Evolutionary conservation across 75 land plant genomes (phyloP).

Genomic region (Cryptomeria japonica): DNA sequence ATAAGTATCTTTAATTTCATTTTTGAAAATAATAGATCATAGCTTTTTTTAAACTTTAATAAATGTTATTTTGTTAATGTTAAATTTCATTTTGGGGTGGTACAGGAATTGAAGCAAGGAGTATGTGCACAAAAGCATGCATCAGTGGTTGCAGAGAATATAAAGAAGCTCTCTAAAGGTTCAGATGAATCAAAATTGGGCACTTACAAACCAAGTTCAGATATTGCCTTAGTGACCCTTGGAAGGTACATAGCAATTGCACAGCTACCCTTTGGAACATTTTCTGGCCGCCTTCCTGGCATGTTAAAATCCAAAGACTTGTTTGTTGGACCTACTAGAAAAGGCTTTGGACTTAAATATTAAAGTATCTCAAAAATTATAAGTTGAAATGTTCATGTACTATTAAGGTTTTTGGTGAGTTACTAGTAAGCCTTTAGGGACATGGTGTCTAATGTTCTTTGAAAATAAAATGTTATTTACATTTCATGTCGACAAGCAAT

Average conservation of each 20-base stretch:
- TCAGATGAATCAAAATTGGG: constrained; percentile 33
- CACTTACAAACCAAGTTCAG: constrained; percentile 39
- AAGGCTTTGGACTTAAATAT: constrained; percentile 48
- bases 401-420: too few species aligned
- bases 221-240: constrained; percentile 65
- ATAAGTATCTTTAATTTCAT: too few species aligned
- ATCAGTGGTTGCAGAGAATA: constrained; percentile 50
- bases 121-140: constrained; percentile 65
- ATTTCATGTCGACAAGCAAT: too few species aligned
- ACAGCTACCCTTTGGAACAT: constrained; percentile 52
- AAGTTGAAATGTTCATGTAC: too few species aligned
- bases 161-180: constrained; percentile 46
- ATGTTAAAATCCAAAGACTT: constrained; percentile 68
- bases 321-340: constrained; percentile 68
- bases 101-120: constrained; percentile 87
- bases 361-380: not conserved
- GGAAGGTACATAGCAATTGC: constrained; percentile 67
- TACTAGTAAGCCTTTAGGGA: too few species aligned
- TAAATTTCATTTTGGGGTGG: not conserved
- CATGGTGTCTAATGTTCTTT: too few species aligned
- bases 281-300: constrained; percentile 70
- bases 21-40: too few species aligned
- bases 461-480: too few species aligned
- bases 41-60: too few species aligned
- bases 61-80: too few species aligned